phyloP scores from a whole-genome alignment of 2,329 filamentous ascomycete species.

The Xylaria sp. region DNA sequence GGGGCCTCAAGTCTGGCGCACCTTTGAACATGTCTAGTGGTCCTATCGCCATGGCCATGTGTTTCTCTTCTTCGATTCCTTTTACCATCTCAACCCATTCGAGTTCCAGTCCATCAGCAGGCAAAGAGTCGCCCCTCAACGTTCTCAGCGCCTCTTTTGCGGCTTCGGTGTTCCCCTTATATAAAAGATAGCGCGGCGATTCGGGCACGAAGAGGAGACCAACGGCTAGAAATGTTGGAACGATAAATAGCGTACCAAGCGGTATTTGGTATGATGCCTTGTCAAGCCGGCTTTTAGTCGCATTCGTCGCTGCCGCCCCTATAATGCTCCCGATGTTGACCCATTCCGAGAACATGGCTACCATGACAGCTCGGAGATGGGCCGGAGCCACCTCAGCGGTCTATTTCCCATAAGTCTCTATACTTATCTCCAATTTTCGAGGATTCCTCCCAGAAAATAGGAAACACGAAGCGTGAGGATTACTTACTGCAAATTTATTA shows the following conservation, averaged over 20 bases:
- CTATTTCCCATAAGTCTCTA: constrained; percentile 9
- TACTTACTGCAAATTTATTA: constrained; percentile 16
- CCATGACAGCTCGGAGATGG: constrained; percentile 52
- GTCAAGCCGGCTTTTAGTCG: constrained; percentile 40
- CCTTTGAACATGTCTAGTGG: constrained; percentile 44
- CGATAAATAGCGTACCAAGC: constrained; percentile 47
- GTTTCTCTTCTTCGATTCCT: constrained; percentile 43
- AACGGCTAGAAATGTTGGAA: constrained; percentile 49
- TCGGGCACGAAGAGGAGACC: constrained; percentile 51
- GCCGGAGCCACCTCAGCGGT: constrained; percentile 51
- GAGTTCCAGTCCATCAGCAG: constrained; percentile 39
- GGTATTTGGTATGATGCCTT: constrained; percentile 52
- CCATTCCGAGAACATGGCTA: constrained; percentile 52
- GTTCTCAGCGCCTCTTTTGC: constrained; percentile 36
- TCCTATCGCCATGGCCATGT: constrained; percentile 35
- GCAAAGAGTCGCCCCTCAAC: constrained; percentile 37
- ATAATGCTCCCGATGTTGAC: constrained; percentile 52
- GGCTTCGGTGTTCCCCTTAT: constrained; percentile 32
- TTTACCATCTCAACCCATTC: constrained; percentile 45
- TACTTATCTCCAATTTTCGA: no score
- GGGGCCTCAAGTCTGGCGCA: constrained; percentile 1
- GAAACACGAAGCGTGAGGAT: no score
- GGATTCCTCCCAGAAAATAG: no score
- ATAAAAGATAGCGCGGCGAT: constrained; percentile 48
- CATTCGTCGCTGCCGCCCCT: constrained; percentile 48